Evolutionary conservation across 2,329 filamentous ascomycete species (phyloP).

Genomic region (Exophiala alcalophila): DNA sequence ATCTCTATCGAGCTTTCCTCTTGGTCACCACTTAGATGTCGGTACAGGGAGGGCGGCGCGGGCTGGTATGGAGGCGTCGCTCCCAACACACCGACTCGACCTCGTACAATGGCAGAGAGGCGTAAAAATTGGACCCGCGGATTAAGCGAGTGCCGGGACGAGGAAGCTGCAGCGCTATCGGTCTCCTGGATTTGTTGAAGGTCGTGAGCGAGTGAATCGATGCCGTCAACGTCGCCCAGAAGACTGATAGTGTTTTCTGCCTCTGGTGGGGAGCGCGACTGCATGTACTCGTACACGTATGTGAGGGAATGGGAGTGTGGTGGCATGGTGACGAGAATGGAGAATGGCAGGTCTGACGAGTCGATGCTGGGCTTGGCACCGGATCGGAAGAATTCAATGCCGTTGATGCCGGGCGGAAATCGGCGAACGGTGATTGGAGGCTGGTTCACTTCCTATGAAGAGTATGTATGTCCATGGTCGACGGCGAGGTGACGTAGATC

Average conservation of each 20-base stretch:
- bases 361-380: constrained; percentile 20
- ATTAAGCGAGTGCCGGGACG: constrained; percentile 18
- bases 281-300: constrained; percentile 29
- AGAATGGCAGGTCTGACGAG: constrained; percentile 20
- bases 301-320: constrained; percentile 19
- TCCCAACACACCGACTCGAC: constrained; percentile 23
- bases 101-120: constrained; percentile 23
- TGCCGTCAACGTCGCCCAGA: constrained; percentile 26
- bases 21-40: constrained; percentile 12
- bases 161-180: constrained; percentile 7
- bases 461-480: too few species aligned
- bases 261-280: constrained; percentile 20
- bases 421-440: too few species aligned
- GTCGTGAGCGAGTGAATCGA: constrained; percentile 15
- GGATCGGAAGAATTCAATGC: too few species aligned
- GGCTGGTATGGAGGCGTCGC: constrained; percentile 28
- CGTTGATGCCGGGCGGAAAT: too few species aligned
- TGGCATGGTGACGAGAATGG: constrained; percentile 14
- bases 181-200: constrained; percentile 24
- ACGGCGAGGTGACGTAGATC: too few species aligned
- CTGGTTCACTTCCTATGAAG: too few species aligned
- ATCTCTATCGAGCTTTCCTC: constrained; percentile 4
- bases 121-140: constrained; percentile 28
- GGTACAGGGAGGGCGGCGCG: constrained; percentile 24
- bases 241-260: constrained; percentile 25